Conservation (phyloP, 345 rosid species). For the Ceriops zippeliana region DNA sequence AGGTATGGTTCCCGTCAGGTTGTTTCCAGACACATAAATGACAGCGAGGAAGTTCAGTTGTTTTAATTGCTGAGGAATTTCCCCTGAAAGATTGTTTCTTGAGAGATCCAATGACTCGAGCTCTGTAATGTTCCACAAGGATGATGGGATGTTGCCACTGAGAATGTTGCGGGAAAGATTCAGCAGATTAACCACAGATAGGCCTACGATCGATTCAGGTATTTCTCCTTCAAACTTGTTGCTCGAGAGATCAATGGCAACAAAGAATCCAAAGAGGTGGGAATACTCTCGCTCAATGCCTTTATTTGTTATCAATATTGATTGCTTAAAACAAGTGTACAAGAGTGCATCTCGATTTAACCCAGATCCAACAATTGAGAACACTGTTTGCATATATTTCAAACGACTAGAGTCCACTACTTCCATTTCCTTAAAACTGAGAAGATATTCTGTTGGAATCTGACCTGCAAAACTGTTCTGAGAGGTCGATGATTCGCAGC, state of each 20-base stretch:
- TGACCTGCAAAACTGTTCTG: constrained; percentile 5
- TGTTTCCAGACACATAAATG: not conserved
- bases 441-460: not conserved
- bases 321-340: too few species aligned
- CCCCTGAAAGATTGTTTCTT: not conserved
- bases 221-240: constrained; percentile 1
- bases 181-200: not conserved
- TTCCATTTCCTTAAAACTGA: constrained; percentile 6
- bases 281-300: not conserved
- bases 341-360: too few species aligned
- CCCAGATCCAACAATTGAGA: too few species aligned
- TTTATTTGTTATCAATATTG: not conserved
- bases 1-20: not conserved
- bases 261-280: not conserved
- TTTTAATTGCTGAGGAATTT: constrained; percentile 1
- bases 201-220: not conserved
- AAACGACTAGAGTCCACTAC: not conserved
- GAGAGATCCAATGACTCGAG: constrained; percentile 2
- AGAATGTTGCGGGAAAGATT: not conserved
- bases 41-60: not conserved
- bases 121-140: not conserved
- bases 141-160: not conserved
- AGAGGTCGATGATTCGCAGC: constrained; percentile 4
- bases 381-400: not conserved
- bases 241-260: constrained; percentile 6